phyloP scores from a whole-genome alignment of 2,329 filamentous ascomycete species.

The Fusarium buharicum region DNA sequence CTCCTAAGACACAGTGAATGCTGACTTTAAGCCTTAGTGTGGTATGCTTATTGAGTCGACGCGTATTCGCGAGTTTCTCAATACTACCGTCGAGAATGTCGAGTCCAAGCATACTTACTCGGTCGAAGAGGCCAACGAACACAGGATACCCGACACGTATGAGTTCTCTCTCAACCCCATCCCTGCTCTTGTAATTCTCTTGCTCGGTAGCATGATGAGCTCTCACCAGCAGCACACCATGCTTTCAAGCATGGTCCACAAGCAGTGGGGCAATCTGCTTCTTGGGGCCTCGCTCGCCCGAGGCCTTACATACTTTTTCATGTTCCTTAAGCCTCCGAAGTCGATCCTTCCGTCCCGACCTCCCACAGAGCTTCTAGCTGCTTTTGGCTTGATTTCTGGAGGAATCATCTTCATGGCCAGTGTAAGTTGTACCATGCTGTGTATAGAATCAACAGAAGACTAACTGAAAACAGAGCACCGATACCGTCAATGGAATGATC shows the following conservation, averaged over 20 bases:
- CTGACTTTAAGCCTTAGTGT: conserved; percentile 59
- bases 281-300: conserved; percentile 83
- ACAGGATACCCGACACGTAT: conserved; percentile 71
- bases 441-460: neutral
- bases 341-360: conserved; percentile 85
- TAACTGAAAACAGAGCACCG: conserved; percentile 66
- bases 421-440: conserved; percentile 60
- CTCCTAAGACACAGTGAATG: neutral
- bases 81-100: conserved; percentile 59
- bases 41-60: conserved; percentile 88
- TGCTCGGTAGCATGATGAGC: conserved; percentile 94
- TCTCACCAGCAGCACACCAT: conserved; percentile 86
- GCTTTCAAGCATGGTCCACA: conserved; percentile 91
- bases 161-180: conserved; percentile 85
- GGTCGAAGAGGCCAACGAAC: conserved; percentile 62
- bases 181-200: conserved; percentile 84
- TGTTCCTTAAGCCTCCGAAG: conserved; percentile 82
- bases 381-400: conserved; percentile 88
- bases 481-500: conserved; percentile 81
- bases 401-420: conserved; percentile 94
- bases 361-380: conserved; percentile 86
- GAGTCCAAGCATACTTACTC: conserved; percentile 49
- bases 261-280: conserved; percentile 90
- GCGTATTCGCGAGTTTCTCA: conserved; percentile 73
- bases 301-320: conserved; percentile 79